Evolutionary conservation across 2,329 filamentous ascomycete species (phyloP).

Genomic region (Tolypocladium cylindrosporum): DNA sequence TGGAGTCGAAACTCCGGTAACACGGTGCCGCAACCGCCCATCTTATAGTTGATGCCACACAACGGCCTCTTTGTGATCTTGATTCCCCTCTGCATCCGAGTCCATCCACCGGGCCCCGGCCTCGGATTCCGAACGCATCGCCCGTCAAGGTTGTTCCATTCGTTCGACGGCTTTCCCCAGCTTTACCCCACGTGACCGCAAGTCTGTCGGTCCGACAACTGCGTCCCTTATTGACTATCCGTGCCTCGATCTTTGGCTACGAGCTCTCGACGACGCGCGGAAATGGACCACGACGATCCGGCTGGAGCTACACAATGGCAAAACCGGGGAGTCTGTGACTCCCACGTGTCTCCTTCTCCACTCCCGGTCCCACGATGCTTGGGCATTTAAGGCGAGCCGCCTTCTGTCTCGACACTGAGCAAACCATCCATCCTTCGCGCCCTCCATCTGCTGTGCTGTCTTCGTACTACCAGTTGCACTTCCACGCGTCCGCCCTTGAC

Average conservation of each 20-base stretch:
- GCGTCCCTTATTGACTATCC: neutral
- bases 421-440: neutral
- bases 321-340: neutral
- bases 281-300: neutral
- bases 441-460: neutral
- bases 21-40: neutral
- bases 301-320: neutral
- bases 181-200: neutral
- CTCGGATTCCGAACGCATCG: neutral
- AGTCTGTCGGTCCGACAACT: neutral
- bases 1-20: neutral
- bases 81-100: no score
- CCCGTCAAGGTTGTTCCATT: neutral
- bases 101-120: no score
- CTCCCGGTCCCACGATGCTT: neutral
- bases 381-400: neutral
- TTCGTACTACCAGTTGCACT: no score
- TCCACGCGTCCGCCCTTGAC: neutral
- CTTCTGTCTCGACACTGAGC: neutral
- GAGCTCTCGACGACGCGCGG: neutral
- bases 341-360: neutral
- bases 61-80: no score
- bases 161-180: neutral
- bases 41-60: neutral
- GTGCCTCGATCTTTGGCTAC: neutral